Percentiles rank a stretch among this genome's conserved stretches.
phyloP scores from a whole-genome alignment of 1,284 basidiomycete species.

The Phellopilus nigrolimitatus region DNA sequence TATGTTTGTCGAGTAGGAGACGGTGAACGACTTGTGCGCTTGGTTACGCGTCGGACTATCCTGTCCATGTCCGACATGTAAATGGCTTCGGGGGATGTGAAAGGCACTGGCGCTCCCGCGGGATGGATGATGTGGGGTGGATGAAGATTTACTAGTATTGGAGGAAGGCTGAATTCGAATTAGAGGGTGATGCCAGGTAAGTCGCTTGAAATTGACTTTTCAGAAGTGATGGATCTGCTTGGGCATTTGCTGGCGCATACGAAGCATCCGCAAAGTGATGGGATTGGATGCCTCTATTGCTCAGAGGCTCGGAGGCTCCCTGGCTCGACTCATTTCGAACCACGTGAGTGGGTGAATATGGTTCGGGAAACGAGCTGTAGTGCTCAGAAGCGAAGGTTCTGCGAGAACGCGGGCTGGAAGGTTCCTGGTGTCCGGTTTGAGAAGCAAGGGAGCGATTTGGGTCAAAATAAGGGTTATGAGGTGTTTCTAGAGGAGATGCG shows the following conservation, averaged over 20 bases:
- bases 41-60: not conserved
- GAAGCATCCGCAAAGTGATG: not conserved
- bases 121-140: not conserved
- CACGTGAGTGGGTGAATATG: not conserved
- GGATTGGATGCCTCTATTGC: not conserved
- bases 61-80: not conserved
- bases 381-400: not conserved
- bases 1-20: not conserved
- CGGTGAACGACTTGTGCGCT: slow-evolving; percentile 1
- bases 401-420: not conserved
- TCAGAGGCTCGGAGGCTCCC: not conserved
- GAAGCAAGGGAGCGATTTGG: slow-evolving; percentile 12
- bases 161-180: slow-evolving; percentile 12
- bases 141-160: slow-evolving; percentile 5
- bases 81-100: not conserved
- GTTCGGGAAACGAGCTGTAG: not conserved
- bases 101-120: not conserved
- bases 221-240: slow-evolving; percentile 15
- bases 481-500: slow-evolving; percentile 9
- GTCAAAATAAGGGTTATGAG: slow-evolving; percentile 16
- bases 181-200: slow-evolving; percentile 8
- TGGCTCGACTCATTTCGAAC: not conserved
- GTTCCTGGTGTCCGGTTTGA: not conserved
- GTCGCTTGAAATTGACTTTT: slow-evolving; percentile 15
- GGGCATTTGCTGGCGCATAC: not conserved